Evolutionary conservation across 805 yeast species (phyloP).

Genomic region (Ogataea nakhonphanomensis): DNA sequence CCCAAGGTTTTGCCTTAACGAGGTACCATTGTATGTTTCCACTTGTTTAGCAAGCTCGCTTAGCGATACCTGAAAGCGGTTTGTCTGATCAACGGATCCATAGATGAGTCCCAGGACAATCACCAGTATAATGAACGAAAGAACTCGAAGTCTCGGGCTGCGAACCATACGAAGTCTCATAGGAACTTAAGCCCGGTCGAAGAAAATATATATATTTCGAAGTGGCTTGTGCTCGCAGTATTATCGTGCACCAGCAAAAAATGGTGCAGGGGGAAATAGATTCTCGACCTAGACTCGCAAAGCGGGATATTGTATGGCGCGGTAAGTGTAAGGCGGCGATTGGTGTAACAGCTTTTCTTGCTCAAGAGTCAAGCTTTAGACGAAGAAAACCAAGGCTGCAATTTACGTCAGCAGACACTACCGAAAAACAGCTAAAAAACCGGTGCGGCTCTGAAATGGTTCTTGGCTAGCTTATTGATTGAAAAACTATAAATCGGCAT

Average conservation of each 20-base stretch:
- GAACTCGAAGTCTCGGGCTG: slow-evolving; percentile 4
- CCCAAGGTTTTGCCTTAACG: neutral
- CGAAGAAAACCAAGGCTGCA: too few relatives aligned
- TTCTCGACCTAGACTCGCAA: too few relatives aligned
- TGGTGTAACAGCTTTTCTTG: too few relatives aligned
- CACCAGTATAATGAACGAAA: slow-evolving; percentile 2
- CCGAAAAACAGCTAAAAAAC: neutral
- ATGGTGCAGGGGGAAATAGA: neutral
- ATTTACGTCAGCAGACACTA: neutral
- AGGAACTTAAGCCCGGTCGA: neutral
- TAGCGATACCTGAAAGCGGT: slow-evolving; percentile 7
- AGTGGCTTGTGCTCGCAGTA: slow-evolving; percentile 7
- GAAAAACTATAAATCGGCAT: slow-evolving; percentile 11
- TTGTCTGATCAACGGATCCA: slow-evolving; percentile 5
- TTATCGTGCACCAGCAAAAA: slow-evolving; percentile 5
- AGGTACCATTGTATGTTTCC: slow-evolving; percentile 7
- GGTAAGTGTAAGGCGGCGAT: too few relatives aligned
- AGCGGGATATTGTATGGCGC: too few relatives aligned
- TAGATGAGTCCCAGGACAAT: slow-evolving; percentile 3
- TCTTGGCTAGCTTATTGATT: slow-evolving; percentile 2
- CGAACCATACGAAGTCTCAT: slow-evolving; percentile 13
- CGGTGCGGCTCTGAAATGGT: slow-evolving; percentile 1
- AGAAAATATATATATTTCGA: neutral
- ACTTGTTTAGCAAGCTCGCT: slow-evolving; percentile 5
- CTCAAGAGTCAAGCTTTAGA: too few relatives aligned